Base-by-base conservation (phyloP, 2,329 filamentous ascomycete species). In the Aspergillus phoenicis region DNA sequence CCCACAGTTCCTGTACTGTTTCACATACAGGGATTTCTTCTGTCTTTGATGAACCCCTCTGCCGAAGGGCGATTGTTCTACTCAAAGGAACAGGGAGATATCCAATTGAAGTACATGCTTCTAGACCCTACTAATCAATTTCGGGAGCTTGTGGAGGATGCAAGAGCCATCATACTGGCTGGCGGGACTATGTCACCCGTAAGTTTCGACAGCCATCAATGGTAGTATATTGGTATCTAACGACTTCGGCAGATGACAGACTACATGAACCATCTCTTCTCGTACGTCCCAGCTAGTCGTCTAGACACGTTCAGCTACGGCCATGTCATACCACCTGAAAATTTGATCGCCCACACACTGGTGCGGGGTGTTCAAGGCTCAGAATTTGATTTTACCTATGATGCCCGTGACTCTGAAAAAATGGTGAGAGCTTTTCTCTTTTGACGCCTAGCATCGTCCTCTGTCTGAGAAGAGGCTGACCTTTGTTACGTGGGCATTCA, bases 101-200 rank as follows among this genome's bases (percentile, higher is more conserved):
- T 91, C 17, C 81, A 84, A 22, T 79, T 98, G 11, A 92, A 88
- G 47, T 99, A 97, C 73, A 86, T 97, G 68, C 84, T 99, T 4
- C 85, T 99, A 0, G 95, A 97, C 33, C 94, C 95, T 0, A 93
- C 93, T 0, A 88, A 94, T 69, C 91, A 96, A 66, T 98, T 99
- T 76, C 89, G 89, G 7, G 90, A 93, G 10, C 90, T 98, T 55
- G 91, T 94, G 2, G 87, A 91, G 30, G 88, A 90, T 63, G 92
- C 95, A 0, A 85, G 93, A 60, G 91, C 94, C 2, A 90, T 99
- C 3, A 89, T 99, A 45, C 81, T 99, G 3, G 95, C 93, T 0
- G 95, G 95, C 60, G 95, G 95, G 22, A 99, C 95, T 26, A 98
- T 99, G 95, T 96, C 95, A 2, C 95, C 95, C 0, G 83, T 85